phyloP scores from a whole-genome alignment of 192 early-diverging fungal species.

The Coemansia sp. region DNA sequence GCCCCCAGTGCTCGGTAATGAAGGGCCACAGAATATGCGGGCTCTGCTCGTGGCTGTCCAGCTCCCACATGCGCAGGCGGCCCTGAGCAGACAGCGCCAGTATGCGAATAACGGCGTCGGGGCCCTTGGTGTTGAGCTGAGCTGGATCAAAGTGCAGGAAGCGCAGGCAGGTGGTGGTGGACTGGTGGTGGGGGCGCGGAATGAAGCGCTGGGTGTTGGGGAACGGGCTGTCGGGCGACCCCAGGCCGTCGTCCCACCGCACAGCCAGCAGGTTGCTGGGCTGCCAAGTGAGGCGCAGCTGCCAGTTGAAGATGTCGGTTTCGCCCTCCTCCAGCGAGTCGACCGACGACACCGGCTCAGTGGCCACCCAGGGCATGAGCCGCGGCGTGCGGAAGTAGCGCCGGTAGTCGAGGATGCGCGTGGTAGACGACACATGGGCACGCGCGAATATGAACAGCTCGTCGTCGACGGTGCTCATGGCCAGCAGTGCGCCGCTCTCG shows the following conservation, averaged over 20 bases:
- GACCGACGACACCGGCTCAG: constrained; percentile 42
- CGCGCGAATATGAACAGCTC: constrained; percentile 54
- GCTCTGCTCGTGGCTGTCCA: constrained; percentile 43
- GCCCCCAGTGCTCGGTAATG: constrained; percentile 53
- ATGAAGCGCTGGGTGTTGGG: constrained; percentile 40
- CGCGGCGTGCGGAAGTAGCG: constrained; percentile 37
- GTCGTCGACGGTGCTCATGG: constrained; percentile 54
- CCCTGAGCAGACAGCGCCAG: constrained; percentile 37
- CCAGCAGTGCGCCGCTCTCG: constrained; percentile 51
- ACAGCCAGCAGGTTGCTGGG: constrained; percentile 38
- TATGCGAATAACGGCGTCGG: constrained; percentile 20
- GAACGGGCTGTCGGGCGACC: constrained; percentile 48
- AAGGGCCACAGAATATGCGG: constrained; percentile 57
- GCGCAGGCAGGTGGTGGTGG: constrained; percentile 43
- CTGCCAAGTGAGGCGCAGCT: constrained; percentile 51
- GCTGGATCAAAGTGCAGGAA: constrained; percentile 43
- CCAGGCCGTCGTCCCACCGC: constrained; percentile 45
- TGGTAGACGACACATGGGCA: constrained; percentile 30
- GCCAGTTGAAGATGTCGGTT: constrained; percentile 50
- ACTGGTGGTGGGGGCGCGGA: constrained; percentile 33
- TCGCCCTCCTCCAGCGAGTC: constrained; percentile 52
- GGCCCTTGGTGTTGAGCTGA: constrained; percentile 22
- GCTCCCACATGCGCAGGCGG: constrained; percentile 49
- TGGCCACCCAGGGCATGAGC: constrained; percentile 35
- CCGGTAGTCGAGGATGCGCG: constrained; percentile 50